Base-by-base conservation (phyloP, 208 protist species). In the Crithidia fasciculata region DNA sequence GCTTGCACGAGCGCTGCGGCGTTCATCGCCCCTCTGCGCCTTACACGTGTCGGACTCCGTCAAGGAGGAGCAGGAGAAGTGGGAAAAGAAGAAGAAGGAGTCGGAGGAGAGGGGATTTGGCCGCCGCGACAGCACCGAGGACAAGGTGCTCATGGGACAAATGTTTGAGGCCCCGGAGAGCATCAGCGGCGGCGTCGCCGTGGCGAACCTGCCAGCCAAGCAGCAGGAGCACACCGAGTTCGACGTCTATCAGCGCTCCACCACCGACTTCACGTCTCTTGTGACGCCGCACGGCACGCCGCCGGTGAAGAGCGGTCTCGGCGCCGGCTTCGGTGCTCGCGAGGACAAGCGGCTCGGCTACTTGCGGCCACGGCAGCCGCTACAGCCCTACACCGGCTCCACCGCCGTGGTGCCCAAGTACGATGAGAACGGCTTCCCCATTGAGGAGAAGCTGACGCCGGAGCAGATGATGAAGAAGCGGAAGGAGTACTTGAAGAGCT, bases 271-370 rank as follows among this genome's bases (percentile, higher is more conserved):
- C 80, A 92, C 86, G 3, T 95, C 89, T 0, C 80, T 90, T 15
- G 89, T 94, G 16, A 88, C 84, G 3, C 88, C 92, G 5, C 86
- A 93, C 68, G 75, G 84, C 9, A 73, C 78, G 37, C 50, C 61
- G 28, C 63, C 39, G 5, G 78, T 66, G 10, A 82, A 83, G 59
- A 85, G 83, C 41, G 83, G 82, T 4, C 76, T 96, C 3, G 89
- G 92, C 7, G 92, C 88, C 5, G 92, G 92, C 13, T 96, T 96
- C 65, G 92, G 92, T 50, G 84, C 73, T n/a, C 78, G 72, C 61
- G 80, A 88, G 49, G 92, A 96, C 64, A 96, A 93, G 67, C 89
- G 88, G 2, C 80, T 96, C 4, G 78, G 92, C n/a, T 95, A 92
- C 71, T 53, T 96, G 47, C 86, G 88, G 5, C 92, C 89, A 53